These are phyloP conservation scores for Noccaea caerulescens DNA, from an alignment of 345 rosid species.

Conservation along the genomic window DNA sequence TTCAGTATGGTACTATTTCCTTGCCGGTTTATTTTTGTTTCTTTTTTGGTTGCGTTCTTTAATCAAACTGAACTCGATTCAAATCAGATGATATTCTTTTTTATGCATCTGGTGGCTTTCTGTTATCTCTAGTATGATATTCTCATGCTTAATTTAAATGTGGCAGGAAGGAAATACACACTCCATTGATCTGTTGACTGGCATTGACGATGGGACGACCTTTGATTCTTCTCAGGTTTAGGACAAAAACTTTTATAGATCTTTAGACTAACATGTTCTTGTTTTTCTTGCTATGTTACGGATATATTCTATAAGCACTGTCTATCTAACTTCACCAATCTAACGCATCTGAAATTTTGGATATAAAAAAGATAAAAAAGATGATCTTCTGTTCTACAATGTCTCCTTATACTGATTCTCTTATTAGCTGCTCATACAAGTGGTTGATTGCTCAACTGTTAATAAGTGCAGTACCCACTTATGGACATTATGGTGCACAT, in stretches of 20 bases:
- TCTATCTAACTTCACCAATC: constrained; percentile 22
- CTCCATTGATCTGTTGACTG: constrained; percentile 66
- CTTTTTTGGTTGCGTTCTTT: background rate
- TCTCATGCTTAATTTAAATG: constrained; percentile 32
- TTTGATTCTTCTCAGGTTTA: constrained; percentile 86
- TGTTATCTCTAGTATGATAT: constrained; percentile 24
- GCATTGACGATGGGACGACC: constrained; percentile 66
- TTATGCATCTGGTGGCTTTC: background rate
- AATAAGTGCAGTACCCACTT: constrained; percentile 65
- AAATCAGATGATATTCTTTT: no score
- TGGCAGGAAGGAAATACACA: constrained; percentile 76
- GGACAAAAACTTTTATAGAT: constrained; percentile 27
- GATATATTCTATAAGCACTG: constrained; percentile 1
- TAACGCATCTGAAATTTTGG: constrained; percentile 14
- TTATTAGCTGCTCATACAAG: constrained; percentile 9
- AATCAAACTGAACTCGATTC: no score
- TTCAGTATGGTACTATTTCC: background rate
- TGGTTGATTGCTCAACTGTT: constrained; percentile 24
- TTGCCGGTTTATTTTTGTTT: background rate
- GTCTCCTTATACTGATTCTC: constrained; percentile 1
- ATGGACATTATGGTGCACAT: constrained; percentile 76
- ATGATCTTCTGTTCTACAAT: background rate
- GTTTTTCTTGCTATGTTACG: constrained; percentile 15
- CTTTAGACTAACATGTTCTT: constrained; percentile 8
- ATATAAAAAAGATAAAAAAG: background rate